Evolutionary conservation across 345 rosid genomes (phyloP).

Genomic region (Populus tremula): DNA sequence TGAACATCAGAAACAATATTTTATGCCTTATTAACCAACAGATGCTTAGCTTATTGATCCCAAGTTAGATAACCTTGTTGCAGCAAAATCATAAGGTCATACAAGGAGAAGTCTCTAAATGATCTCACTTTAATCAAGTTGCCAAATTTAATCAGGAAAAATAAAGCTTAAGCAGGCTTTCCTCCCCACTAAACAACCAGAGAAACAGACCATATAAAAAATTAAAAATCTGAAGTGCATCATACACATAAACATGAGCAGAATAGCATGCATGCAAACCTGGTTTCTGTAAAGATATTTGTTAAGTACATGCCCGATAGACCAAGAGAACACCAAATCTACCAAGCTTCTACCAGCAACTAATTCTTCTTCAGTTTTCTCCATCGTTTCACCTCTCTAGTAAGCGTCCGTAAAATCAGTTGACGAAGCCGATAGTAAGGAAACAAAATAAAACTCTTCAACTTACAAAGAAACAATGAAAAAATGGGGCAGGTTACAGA

Average conservation of each 20-base stretch:
- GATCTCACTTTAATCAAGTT: not conserved
- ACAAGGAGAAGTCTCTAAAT: not conserved
- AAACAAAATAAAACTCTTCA: not conserved
- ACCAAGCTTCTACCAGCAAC: not conserved
- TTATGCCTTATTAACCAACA: not conserved
- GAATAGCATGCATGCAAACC: not conserved
- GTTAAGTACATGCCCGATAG: not conserved
- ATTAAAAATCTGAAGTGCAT: not conserved
- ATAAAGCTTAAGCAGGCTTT: not conserved
- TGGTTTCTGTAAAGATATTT: not conserved
- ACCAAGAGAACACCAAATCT: constrained; percentile 4
- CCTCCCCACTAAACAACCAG: not conserved
- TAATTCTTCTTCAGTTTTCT: not conserved
- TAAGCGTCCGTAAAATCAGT: not conserved
- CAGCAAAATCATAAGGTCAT: not conserved
- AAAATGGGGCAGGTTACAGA: not conserved
- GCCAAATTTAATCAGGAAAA: not conserved
- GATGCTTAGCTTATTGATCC: not conserved
- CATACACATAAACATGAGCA: not conserved
- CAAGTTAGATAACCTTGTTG: too few relatives aligned
- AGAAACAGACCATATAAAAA: too few relatives aligned
- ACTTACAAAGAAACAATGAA: not conserved
- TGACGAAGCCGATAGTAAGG: not conserved
- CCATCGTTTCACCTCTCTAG: not conserved
- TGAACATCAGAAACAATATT: not conserved